These are phyloP conservation scores for Wickerhamiella sergipiensis DNA, from an alignment of 805 yeast genomes.

Conservation along the genomic window DNA sequence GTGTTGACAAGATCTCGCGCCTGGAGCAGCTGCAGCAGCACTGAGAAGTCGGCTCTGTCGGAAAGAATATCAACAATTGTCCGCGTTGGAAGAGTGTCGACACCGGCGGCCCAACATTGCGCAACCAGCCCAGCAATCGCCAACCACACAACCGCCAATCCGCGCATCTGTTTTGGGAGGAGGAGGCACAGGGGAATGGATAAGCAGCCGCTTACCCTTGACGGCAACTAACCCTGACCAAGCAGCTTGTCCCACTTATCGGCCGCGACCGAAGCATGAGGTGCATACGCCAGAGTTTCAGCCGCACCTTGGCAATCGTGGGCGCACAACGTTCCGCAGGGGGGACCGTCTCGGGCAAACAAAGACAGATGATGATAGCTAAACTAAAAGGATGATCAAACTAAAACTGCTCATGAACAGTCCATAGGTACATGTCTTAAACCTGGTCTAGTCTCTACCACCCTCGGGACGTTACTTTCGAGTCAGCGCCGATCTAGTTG, in stretches of 20 bases:
- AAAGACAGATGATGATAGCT: too few species aligned
- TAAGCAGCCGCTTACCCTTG: background rate
- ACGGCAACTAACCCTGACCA: background rate
- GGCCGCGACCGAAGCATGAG: background rate
- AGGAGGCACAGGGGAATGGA: background rate
- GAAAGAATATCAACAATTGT: slow-evolving; percentile 54
- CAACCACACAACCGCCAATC: background rate
- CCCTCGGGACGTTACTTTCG: too few species aligned
- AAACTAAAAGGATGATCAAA: too few species aligned
- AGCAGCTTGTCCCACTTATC: background rate
- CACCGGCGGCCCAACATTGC: background rate
- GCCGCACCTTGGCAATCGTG: background rate
- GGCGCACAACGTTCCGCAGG: too few species aligned
- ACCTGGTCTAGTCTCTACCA: too few species aligned
- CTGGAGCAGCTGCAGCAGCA: slow-evolving; percentile 48
- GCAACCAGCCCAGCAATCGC: background rate
- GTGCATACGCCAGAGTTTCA: background rate
- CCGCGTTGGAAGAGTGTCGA: slow-evolving; percentile 9
- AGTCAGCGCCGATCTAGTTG: too few species aligned
- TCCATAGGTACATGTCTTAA: too few species aligned
- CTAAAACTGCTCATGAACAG: too few species aligned
- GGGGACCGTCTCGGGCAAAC: background rate
- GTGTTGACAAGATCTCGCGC: slow-evolving; percentile 46
- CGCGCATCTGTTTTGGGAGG: background rate
- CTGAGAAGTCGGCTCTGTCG: slow-evolving; percentile 50